Percentiles rank a stretch among this genome's conserved stretches.
phyloP scores from a whole-genome alignment of 2,329 filamentous ascomycete genomes.

The Clonostachys rhizophaga region DNA sequence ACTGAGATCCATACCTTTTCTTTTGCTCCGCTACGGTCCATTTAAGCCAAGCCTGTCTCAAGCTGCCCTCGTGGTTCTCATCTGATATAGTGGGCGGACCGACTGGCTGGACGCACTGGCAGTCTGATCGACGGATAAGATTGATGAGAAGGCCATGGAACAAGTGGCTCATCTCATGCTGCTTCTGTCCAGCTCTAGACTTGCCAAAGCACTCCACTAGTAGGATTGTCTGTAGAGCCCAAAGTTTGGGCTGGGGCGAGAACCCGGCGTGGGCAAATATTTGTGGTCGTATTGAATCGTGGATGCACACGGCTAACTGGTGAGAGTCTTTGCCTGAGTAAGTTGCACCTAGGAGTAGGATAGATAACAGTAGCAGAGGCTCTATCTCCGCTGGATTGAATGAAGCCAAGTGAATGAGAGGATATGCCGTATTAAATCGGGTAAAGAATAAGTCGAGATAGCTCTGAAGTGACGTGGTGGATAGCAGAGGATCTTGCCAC shows the following conservation, averaged over 20 bases:
- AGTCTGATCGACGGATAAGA: conserved; percentile 27
- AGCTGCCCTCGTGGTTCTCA: conserved; percentile 24
- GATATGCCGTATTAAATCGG: conserved; percentile 56
- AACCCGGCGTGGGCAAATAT: conserved; percentile 56
- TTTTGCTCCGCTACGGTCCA: conserved; percentile 53
- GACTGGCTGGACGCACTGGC: conserved; percentile 20
- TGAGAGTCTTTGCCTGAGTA: conserved; percentile 55
- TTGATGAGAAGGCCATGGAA: conserved; percentile 34
- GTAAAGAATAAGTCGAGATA: conserved; percentile 58
- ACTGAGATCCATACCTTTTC: conserved; percentile 34
- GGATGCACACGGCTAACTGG: conserved; percentile 55
- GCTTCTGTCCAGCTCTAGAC: conserved; percentile 55
- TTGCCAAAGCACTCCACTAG: conserved; percentile 63
- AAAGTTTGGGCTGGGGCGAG: conserved; percentile 52
- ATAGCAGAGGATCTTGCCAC: conserved; percentile 45
- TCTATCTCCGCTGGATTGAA: conserved; percentile 46
- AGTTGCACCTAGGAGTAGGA: conserved; percentile 57
- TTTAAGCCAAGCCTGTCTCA: conserved; percentile 42
- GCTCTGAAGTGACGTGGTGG: conserved; percentile 42
- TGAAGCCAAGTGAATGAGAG: conserved; percentile 52
- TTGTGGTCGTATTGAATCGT: conserved; percentile 53
- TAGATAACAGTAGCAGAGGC: conserved; percentile 45
- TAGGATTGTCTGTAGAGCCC: conserved; percentile 57
- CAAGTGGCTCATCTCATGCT: conserved; percentile 59
- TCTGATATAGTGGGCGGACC: conserved; percentile 7